These are phyloP conservation scores for Gossypium turneri DNA, from an alignment of 345 rosid genomes.

Conservation along the genomic window DNA sequence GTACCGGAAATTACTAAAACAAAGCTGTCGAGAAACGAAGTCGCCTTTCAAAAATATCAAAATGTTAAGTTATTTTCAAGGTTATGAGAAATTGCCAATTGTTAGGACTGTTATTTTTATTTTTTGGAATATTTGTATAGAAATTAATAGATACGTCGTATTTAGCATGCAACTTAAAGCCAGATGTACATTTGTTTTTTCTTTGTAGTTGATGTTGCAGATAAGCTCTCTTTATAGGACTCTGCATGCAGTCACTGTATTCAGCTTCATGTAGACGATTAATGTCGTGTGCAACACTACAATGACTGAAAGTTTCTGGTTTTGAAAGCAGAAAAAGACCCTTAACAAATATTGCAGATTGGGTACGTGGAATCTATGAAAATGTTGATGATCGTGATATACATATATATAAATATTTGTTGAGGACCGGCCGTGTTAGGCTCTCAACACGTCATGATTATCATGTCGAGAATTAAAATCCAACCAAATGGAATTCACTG, in stretches of 20 bases:
- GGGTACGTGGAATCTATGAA: not conserved
- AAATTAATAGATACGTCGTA: no score
- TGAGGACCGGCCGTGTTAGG: no score
- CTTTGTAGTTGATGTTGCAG: not conserved
- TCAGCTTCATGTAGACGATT: conserved; percentile 4
- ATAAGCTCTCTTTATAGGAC: not conserved
- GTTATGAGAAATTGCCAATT: not conserved
- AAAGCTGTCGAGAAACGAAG: not conserved
- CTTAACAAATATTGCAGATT: not conserved
- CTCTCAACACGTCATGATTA: no score
- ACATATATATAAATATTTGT: no score
- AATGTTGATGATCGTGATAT: not conserved
- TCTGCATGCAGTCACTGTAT: not conserved
- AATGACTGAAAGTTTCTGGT: not conserved
- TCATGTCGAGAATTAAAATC: no score
- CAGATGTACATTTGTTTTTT: not conserved
- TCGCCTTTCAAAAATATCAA: not conserved
- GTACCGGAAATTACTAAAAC: not conserved
- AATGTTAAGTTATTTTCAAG: not conserved
- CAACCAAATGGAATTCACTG: no score
- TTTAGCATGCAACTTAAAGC: not conserved
- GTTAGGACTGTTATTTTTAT: not conserved
- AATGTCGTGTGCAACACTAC: not conserved
- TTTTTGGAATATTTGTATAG: no score
- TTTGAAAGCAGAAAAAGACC: not conserved